These are phyloP conservation scores for Linnemannia hyalina DNA, from an alignment of 192 early-diverging fungal species.

Conservation along the genomic window DNA sequence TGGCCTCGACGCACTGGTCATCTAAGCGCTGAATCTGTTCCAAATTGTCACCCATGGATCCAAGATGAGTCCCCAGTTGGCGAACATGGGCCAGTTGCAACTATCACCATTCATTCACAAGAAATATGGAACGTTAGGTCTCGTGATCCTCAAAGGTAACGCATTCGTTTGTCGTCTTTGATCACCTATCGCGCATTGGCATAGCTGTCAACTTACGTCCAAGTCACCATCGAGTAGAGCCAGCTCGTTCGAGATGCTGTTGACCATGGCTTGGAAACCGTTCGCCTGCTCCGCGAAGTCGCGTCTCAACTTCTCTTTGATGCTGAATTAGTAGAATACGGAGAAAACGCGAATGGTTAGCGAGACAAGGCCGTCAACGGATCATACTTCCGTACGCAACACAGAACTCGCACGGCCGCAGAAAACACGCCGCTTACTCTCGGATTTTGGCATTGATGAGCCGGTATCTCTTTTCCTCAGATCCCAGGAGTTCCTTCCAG, in stretches of 20 bases:
- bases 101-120: constrained; percentile 4
- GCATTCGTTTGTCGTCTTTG: neutral
- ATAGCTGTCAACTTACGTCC: constrained; percentile 63
- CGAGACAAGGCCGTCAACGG: neutral
- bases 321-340: constrained; percentile 53
- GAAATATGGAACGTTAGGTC: neutral
- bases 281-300: constrained; percentile 90
- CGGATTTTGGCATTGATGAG: constrained; percentile 88
- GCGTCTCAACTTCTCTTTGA: constrained; percentile 84
- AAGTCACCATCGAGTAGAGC: constrained; percentile 84
- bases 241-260: constrained; percentile 75
- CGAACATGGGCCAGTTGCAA: constrained; percentile 72
- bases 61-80: constrained; percentile 64
- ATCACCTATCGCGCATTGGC: neutral
- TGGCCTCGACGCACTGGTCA: constrained; percentile 81
- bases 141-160: neutral
- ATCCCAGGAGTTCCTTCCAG: constrained; percentile 80
- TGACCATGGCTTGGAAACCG: constrained; percentile 78
- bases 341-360: neutral
- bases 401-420: neutral
- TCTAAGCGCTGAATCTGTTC: constrained; percentile 72
- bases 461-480: constrained; percentile 86
- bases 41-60: constrained; percentile 66
- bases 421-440: constrained; percentile 64
- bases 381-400: neutral